Evolutionary conservation across 176 grass and related monocot genomes (phyloP), one percentile per base, ranked within the genome.

Genomic region (Carex pumila): DNA sequence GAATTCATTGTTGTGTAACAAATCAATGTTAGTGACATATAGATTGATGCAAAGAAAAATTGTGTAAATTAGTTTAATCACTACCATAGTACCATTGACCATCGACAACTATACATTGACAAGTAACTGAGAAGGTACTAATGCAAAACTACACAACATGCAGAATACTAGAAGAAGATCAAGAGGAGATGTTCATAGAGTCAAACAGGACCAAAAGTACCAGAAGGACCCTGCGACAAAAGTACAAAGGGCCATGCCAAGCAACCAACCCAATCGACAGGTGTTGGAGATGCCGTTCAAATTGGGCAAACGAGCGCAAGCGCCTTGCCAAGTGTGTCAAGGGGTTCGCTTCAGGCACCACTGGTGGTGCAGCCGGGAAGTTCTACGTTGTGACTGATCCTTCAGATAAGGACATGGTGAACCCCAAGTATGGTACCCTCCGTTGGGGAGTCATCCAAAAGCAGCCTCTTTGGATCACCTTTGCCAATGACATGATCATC

Each of bases 221-320:
- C 0, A 78, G 90, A 11, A 88, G 94, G 2, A 32, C 21, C 34
- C 60, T 86, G 17, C 53, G 32, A 0, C 49, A 79, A 9, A 54
- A 71, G 37, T 86, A 78, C 60, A 22, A 7, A 0, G 88, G 88
- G 0, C 88, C 82, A 31, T 97, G 94, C 86, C 0, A 56, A 3
- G 85, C 89, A n/a, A 96, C 91, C 37, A 96, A 96, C 89, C 93
- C 91, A 66, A 96, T 96, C 71, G 93, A 96, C 91, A 86, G 91
- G 41, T 96, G 93, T 62, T 96, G 93, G 93, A 76, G 93, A 11
- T 96, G 93, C 89, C 86, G 84, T 66, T 54, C 30, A 10, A 72
- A 97, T 82, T 97, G 94, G 94, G 81, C 56, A 5, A 90, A 36
- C 6, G 78, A 94, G 81, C 86, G 94, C 2, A 87, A 88, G 85